Evolutionary conservation across 345 rosid genomes (phyloP), one percentile per base, ranked within the genome.

Genomic region (Citrus inodora): DNA sequence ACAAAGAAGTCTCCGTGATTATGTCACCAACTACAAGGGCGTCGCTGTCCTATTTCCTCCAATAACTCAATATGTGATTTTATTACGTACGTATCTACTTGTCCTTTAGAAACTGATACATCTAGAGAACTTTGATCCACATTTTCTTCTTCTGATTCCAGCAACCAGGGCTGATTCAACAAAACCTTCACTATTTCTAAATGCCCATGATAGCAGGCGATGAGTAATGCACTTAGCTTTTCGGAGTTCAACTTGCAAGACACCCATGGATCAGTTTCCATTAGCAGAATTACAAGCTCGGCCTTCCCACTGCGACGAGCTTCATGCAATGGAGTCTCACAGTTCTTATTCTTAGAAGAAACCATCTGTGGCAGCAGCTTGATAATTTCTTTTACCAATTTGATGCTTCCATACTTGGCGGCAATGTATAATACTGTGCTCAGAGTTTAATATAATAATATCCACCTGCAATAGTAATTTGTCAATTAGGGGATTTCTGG

Each of bases 281-380:
- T 25, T 25, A 38, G 37, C 21, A 61, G 58, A 35, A 25, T 28
- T 48, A 42, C 77, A 74, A 62, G 25, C 38, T 42, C 19, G 14
- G 17, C 14, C 24, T 16, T 42, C 25, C 77, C 68, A 19, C 27
- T 25, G 67, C 59, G 68, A 74, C 68, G 62, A 33, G 68, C 77
- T 40, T 40, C 69, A 0, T 74, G 77, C 38, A 74, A 13, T 17
- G 77, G 69, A 40, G 59, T 74, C 69, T 42, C 77, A 33, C 40
- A 38, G 33, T 61, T 40, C 38, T 60, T 61, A 61, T 60, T 61
- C 77, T 74, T 68, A 13, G 68, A 55, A 9, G 53, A 55, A 17
- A 6, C 55, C 68, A 61, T 17, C 68, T 74, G 59, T 1, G 77
- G 77, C 5, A 21, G 28, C 38, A 42, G 21, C 48, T 9, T 27